Conservation (phyloP, 2,329 filamentous ascomycete species). For the Epichloe hybrida region DNA sequence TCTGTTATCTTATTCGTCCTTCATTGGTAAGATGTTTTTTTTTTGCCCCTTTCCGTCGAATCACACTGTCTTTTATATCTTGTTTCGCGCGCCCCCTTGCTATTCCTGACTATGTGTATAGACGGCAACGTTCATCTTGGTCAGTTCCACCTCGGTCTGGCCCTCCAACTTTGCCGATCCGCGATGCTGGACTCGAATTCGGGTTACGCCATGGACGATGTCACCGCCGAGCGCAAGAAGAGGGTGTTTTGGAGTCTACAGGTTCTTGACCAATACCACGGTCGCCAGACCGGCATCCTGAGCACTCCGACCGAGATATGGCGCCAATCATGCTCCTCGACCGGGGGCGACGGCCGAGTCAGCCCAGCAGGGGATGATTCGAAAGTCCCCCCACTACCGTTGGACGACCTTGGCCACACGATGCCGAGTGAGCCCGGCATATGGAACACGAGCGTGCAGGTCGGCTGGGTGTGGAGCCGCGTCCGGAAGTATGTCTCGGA, state of each 20-base stretch:
- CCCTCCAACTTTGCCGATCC: constrained; percentile 35
- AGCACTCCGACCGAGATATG: constrained; percentile 27
- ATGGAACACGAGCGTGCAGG: constrained; percentile 34
- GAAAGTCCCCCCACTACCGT: constrained; percentile 27
- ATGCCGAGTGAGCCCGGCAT: constrained; percentile 29
- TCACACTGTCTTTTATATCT: neutral
- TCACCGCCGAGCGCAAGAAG: constrained; percentile 29
- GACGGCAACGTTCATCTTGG: constrained; percentile 35
- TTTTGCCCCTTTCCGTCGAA: too few species aligned
- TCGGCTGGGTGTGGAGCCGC: constrained; percentile 38
- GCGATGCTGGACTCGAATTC: constrained; percentile 33
- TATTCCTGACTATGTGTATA: constrained; percentile 10
- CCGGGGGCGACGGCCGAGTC: constrained; percentile 7
- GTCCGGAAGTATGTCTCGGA: constrained; percentile 32
- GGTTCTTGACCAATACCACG: constrained; percentile 35
- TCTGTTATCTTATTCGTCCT: constrained; percentile 34
- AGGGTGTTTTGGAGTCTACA: constrained; percentile 38
- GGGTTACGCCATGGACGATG: constrained; percentile 22
- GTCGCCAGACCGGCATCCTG: constrained; percentile 30
- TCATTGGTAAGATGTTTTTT: constrained; percentile 25
- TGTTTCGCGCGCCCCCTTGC: neutral
- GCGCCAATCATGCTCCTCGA: constrained; percentile 21
- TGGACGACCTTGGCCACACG: constrained; percentile 29
- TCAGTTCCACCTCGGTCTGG: constrained; percentile 36
- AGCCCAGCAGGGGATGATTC: constrained; percentile 15